Percentiles rank a stretch among this genome's conserved stretches.
phyloP scores from a whole-genome alignment of 371 early-diverging fungal species.

The Umbelopsis sp. region DNA sequence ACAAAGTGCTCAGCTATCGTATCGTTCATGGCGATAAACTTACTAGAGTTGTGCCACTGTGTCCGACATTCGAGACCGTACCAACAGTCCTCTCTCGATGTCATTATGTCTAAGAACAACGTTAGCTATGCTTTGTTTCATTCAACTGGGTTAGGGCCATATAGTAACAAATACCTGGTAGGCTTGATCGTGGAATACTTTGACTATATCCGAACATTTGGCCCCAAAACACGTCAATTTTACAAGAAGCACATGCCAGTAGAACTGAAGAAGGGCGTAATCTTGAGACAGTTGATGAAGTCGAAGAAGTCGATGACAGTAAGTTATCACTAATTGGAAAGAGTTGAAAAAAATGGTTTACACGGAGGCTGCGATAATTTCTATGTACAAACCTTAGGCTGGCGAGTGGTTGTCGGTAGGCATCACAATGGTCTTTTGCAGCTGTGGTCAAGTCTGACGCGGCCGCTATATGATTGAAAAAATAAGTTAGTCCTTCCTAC shows the following conservation, averaged over 20 bases:
- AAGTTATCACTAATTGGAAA: not conserved
- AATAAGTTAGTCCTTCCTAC: not conserved
- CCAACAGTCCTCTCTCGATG: conserved; percentile 24
- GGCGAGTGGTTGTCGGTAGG: not conserved
- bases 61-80: conserved; percentile 24
- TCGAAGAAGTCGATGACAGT: not conserved
- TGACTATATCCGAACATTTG: conserved; percentile 33
- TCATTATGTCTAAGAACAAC: not conserved
- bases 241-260: conserved; percentile 33
- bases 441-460: conserved; percentile 20
- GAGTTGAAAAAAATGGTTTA: not conserved
- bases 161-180: conserved; percentile 3
- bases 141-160: not conserved
- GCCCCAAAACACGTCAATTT: conserved; percentile 32
- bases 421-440: conserved; percentile 10
- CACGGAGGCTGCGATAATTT: not conserved
- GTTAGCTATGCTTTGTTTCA: too few species aligned
- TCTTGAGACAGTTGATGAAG: conserved; percentile 16
- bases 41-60: conserved; percentile 30
- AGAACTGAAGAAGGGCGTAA: conserved; percentile 26
- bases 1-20: not conserved
- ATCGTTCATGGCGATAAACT: not conserved
- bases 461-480: not conserved
- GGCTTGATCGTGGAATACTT: not conserved
- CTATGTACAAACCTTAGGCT: not conserved